phyloP scores from a whole-genome alignment of 371 early-diverging fungal species.

The Batkoa obscura region DNA sequence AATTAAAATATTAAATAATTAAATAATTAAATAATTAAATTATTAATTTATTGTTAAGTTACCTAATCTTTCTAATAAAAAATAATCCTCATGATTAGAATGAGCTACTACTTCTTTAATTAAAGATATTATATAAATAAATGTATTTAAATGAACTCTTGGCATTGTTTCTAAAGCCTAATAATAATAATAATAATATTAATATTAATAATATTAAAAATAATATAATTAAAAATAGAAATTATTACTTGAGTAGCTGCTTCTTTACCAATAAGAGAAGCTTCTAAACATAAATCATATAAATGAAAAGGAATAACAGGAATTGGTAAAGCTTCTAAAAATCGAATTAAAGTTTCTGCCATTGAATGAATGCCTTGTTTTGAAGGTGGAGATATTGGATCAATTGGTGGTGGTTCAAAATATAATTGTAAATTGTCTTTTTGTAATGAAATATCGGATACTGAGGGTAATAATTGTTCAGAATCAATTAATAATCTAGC shows the following conservation, averaged over 20 bases:
- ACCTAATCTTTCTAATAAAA: constrained; percentile 3
- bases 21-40: background rate
- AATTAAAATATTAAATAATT: background rate
- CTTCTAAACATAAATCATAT: constrained; percentile 41
- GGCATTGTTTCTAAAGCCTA: background rate
- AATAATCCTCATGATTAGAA: background rate
- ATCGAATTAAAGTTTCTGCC: constrained; percentile 47
- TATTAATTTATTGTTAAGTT: background rate
- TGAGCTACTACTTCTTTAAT: background rate
- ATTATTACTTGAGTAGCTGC: constrained; percentile 24
- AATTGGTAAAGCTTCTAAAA: constrained; percentile 51
- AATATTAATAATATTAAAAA: too few relatives aligned
- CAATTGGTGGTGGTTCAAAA: constrained; percentile 7
- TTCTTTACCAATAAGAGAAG: constrained; percentile 19
- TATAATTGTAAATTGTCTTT: constrained; percentile 7
- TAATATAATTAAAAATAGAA: background rate
- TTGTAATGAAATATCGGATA: background rate
- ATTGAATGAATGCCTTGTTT: constrained; percentile 47
- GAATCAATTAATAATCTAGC: constrained; percentile 20
- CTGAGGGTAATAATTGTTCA: too few relatives aligned
- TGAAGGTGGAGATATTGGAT: background rate
- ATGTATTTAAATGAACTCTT: background rate
- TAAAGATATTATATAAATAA: background rate
- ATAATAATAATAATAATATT: background rate
- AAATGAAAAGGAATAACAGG: constrained; percentile 47